A percentile compares a stretch with the other conserved stretches of the same genome.
phyloP scores from a whole-genome alignment of 805 yeast genomes.

The Candida coleopterorum region DNA sequence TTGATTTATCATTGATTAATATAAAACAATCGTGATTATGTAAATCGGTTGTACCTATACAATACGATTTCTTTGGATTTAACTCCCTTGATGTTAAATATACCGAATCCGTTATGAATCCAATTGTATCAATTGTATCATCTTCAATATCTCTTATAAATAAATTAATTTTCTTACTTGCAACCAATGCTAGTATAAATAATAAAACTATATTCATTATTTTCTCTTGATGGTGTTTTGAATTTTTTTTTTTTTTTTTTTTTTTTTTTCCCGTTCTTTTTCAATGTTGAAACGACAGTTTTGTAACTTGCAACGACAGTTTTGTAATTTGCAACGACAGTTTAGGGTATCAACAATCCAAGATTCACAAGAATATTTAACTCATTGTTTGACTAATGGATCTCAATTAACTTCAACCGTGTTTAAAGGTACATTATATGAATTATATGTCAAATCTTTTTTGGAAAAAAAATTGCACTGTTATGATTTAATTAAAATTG shows the following conservation, averaged over 20 bases:
- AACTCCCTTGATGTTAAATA: background rate
- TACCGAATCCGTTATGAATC: conserved; percentile 2
- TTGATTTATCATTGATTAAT: conserved; percentile 2
- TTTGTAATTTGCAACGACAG: conserved; percentile 2
- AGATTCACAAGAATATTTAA: conserved; percentile 25
- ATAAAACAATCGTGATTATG: conserved; percentile 28
- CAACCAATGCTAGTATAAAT: too few species aligned
- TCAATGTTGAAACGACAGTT: conserved; percentile 5
- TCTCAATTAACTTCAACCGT: conserved; percentile 33
- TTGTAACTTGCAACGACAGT: conserved; percentile 3
- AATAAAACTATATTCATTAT: too few species aligned
- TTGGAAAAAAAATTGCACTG: conserved; percentile 36
- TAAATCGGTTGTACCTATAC: conserved; percentile 27
- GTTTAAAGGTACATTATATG: conserved; percentile 54
- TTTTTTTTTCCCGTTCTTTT: conserved; percentile 1
- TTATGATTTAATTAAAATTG: conserved; percentile 37
- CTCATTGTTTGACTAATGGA: conserved; percentile 21
- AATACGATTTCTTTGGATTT: conserved; percentile 6
- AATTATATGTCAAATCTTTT: conserved; percentile 37
- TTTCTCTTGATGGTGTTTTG: too few species aligned
- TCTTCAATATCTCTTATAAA: conserved; percentile 6
- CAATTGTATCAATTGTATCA: conserved; percentile 6
- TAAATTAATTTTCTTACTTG: conserved; percentile 5
- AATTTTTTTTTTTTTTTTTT: background rate
- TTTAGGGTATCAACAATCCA: conserved; percentile 11